These are phyloP conservation scores for Xylaria castorea DNA, from an alignment of 495 filamentous ascomycete genomes.

Conservation along the genomic window DNA sequence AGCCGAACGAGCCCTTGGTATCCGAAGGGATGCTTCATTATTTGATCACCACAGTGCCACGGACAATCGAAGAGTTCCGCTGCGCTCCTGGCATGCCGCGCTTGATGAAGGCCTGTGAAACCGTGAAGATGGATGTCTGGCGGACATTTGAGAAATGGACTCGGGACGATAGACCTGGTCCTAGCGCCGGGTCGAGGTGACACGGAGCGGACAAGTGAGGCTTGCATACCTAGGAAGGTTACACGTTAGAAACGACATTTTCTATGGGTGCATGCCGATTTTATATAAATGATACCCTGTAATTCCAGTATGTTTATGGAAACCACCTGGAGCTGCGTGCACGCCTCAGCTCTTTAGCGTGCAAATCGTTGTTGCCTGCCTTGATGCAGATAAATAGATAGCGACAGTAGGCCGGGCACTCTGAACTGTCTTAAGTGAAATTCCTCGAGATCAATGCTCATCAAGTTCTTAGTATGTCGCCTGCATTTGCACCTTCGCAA, in stretches of 20 bases:
- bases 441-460: too few species aligned
- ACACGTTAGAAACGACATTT: neutral
- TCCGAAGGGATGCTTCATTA: neutral
- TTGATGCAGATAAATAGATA: neutral
- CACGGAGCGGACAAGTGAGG: neutral
- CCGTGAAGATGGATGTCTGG: neutral
- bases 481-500: neutral
- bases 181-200: neutral
- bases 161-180: neutral
- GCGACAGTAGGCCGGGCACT: neutral
- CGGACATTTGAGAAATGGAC: slow-evolving; percentile 12
- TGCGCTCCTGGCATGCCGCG: neutral
- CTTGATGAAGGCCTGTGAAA: slow-evolving; percentile 1
- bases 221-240: neutral
- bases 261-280: neutral
- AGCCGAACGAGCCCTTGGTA: neutral
- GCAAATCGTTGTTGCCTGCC: neutral
- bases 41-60: neutral
- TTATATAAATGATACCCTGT: neutral
- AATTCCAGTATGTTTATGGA: neutral
- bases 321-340: neutral
- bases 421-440: neutral
- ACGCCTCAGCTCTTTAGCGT: neutral
- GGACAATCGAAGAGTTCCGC: slow-evolving; percentile 1
- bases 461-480: too few species aligned